A percentile compares a stretch with the other conserved stretches of the same genome.
Evolutionary conservation across 2,329 filamentous ascomycete species (phyloP).

Genomic region (Calonectria crousiana): DNA sequence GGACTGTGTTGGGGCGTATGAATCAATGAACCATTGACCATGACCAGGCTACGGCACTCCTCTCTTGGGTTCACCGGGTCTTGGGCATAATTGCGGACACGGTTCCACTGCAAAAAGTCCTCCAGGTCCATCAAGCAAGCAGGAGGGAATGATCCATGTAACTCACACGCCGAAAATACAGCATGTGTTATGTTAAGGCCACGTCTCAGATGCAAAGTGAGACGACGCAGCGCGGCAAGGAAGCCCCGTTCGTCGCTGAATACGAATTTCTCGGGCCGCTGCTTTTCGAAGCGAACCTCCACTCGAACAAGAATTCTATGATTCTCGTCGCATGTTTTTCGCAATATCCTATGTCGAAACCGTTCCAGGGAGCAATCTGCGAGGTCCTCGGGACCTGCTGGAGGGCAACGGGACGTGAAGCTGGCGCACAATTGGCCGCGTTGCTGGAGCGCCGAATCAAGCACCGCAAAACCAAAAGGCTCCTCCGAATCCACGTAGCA

Average conservation of each 20-base stretch:
- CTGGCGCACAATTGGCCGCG: background rate
- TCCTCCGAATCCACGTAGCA: background rate
- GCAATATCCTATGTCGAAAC: background rate
- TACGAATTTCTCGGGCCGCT: background rate
- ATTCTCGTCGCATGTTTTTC: background rate
- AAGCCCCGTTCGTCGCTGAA: background rate
- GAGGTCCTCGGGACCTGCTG: background rate
- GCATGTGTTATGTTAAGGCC: background rate
- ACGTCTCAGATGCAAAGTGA: background rate
- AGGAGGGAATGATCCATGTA: background rate
- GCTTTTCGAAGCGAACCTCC: background rate
- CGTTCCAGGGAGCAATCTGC: background rate
- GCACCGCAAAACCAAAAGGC: background rate
- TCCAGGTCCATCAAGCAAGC: background rate
- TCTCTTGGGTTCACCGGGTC: background rate
- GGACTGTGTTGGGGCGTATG: background rate
- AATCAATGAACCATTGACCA: background rate
- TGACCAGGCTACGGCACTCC: background rate
- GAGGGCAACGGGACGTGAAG: background rate
- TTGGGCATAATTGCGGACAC: background rate
- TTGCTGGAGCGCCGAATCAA: background rate
- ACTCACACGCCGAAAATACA: background rate
- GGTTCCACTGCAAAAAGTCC: background rate
- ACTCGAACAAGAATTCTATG: background rate
- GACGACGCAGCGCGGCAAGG: background rate